Evolutionary conservation across 805 yeast genomes (phyloP).

Genomic region (Candida germanica): DNA sequence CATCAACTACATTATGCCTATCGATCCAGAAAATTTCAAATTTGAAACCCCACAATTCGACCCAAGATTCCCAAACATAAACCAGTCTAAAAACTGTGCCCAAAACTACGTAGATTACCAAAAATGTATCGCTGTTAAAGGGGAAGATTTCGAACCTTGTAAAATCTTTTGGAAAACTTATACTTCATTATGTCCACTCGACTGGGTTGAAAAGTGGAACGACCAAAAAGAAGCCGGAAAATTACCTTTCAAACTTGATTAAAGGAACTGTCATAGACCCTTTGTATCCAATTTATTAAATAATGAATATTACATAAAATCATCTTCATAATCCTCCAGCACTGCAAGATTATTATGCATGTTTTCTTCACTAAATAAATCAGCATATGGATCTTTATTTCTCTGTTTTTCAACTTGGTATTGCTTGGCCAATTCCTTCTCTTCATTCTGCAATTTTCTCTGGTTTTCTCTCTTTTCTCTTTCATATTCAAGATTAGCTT

Average conservation of each 20-base stretch:
- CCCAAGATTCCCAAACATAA: conserved; percentile 94
- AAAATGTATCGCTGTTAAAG: conserved; percentile 94
- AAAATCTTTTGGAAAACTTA: conserved; percentile 89
- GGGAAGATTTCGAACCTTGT: conserved; percentile 98
- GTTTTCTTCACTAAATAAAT: conserved; percentile 32
- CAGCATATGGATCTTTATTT: conserved; percentile 31
- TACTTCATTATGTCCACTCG: conserved; percentile 79
- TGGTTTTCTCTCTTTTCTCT: conserved; percentile 40
- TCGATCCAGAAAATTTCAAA: conserved; percentile 38
- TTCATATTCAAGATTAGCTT: conserved; percentile 29
- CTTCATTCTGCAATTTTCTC: conserved; percentile 23
- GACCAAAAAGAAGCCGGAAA: conserved; percentile 68
- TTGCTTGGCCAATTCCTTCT: conserved; percentile 33
- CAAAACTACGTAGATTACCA: conserved; percentile 97
- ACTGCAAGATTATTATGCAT: conserved; percentile 15
- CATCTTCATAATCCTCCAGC: conserved; percentile 17
- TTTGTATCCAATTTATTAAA: background rate
- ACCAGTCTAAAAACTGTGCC: conserved; percentile 98
- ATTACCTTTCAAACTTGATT: conserved; percentile 41
- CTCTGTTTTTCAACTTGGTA: conserved; percentile 38
- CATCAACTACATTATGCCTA: conserved; percentile 23
- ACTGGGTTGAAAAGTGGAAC: conserved; percentile 87
- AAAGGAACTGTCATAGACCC: no score
- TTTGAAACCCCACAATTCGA: conserved; percentile 58
- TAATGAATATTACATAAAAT: conserved; percentile 13